These are phyloP conservation scores for Kodamaea jinghongensis DNA, from an alignment of 805 yeast species.

Conservation along the genomic window DNA sequence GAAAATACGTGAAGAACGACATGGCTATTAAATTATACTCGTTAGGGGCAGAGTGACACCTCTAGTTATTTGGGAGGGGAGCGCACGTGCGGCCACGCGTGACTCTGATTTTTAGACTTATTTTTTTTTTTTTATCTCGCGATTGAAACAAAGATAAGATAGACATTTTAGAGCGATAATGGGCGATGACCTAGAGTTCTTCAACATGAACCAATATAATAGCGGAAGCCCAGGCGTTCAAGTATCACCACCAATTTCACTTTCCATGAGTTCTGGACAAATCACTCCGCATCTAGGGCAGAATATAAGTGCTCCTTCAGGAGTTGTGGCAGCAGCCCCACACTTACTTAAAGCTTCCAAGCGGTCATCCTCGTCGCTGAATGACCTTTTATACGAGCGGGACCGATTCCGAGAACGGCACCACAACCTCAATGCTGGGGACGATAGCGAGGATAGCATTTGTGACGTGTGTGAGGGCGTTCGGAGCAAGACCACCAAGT, in stretches of 20 bases:
- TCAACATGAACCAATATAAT: too few relatives aligned
- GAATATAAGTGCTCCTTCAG: too few relatives aligned
- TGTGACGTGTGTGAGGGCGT: constrained; percentile 39
- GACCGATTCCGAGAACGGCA: constrained; percentile 42
- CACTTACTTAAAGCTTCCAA: constrained; percentile 19
- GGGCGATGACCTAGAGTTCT: too few relatives aligned
- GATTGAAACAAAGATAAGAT: too few relatives aligned
- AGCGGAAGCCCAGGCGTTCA: too few relatives aligned
- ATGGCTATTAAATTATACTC: neutral
- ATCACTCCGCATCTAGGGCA: too few relatives aligned
- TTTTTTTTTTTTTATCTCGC: neutral
- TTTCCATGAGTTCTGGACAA: too few relatives aligned
- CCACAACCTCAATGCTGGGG: constrained; percentile 27
- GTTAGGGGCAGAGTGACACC: neutral
- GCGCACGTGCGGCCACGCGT: neutral
- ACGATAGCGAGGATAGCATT: neutral
- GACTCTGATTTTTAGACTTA: neutral
- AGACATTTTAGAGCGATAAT: neutral
- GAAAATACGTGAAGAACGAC: constrained; percentile 1
- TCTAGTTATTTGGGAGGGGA: too few relatives aligned
- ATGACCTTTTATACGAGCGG: constrained; percentile 38
- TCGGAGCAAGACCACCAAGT: constrained; percentile 36
- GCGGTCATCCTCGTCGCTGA: constrained; percentile 39
- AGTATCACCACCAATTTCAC: too few relatives aligned
- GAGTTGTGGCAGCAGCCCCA: constrained; percentile 4